These are phyloP conservation scores for Aquilaria yunnanensis DNA, from an alignment of 345 rosid species.

Conservation along the genomic window DNA sequence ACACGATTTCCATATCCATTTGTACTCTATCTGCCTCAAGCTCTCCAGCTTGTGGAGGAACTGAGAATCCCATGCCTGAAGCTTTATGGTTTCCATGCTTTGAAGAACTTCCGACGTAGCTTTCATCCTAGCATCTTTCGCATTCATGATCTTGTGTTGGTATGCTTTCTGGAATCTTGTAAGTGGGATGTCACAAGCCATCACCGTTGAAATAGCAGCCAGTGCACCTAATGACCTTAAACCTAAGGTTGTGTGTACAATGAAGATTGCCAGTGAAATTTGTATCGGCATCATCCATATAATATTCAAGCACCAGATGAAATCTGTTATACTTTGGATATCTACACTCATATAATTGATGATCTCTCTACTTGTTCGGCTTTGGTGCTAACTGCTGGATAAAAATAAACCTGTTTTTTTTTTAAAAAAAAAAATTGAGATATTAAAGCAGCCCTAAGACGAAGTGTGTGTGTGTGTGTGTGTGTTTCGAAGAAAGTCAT, in stretches of 20 bases:
- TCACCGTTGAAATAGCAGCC: constrained; percentile 57
- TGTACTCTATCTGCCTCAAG: constrained; percentile 52
- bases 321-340: constrained; percentile 68
- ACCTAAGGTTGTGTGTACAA: constrained; percentile 57
- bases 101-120: constrained; percentile 76
- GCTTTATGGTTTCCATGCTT: constrained; percentile 81
- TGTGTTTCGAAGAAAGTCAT: too few relatives aligned
- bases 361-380: constrained; percentile 81
- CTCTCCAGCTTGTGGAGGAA: constrained; percentile 56
- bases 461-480: constrained; percentile 16
- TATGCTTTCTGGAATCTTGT: constrained; percentile 63
- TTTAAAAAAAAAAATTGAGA: constrained; percentile 33
- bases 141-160: constrained; percentile 79
- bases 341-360: constrained; percentile 93
- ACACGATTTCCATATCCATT: constrained; percentile 63
- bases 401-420: constrained; percentile 62
- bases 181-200: constrained; percentile 76
- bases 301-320: constrained; percentile 60
- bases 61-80: constrained; percentile 85
- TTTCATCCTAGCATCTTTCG: constrained; percentile 81
- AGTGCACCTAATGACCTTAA: constrained; percentile 73
- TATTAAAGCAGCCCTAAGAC: constrained; percentile 68
- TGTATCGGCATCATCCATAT: constrained; percentile 87
- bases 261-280: constrained; percentile 59
- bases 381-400: constrained; percentile 69